Conservation (phyloP, 306 rosid genomes). For the Begonia peltatifolia region DNA sequence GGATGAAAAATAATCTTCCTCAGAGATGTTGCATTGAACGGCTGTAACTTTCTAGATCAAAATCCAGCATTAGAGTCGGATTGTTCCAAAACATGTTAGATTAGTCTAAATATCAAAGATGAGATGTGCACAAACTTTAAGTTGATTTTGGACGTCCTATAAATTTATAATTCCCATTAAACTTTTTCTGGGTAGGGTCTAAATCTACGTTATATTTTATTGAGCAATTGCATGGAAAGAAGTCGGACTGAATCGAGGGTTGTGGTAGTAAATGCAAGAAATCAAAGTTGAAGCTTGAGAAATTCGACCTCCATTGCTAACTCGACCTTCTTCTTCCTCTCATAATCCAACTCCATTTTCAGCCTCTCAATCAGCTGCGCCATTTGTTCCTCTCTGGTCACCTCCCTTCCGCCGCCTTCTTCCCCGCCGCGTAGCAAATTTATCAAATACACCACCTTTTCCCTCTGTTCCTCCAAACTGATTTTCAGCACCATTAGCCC, state of each 20-base stretch:
- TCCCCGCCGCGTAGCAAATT: constrained; percentile 9
- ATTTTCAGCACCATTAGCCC: constrained; percentile 8
- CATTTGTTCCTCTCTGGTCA: constrained; percentile 19
- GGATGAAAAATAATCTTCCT: no score
- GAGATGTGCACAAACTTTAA: no score
- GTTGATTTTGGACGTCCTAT: no score
- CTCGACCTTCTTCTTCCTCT: constrained; percentile 15
- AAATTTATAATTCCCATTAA: no score
- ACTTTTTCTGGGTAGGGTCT: no score
- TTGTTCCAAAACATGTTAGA: no score
- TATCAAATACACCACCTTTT: constrained; percentile 10
- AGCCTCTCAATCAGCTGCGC: constrained; percentile 14
- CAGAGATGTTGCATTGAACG: no score
- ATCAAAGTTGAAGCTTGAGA: constrained; percentile 16
- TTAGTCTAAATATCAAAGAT: no score
- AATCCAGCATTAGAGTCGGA: no score
- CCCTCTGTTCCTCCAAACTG: constrained; percentile 21
- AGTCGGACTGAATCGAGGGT: neutral
- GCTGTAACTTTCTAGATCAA: no score
- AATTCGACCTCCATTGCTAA: constrained; percentile 24
- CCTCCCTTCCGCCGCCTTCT: constrained; percentile 4
- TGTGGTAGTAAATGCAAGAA: neutral
- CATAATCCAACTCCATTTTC: constrained; percentile 22
- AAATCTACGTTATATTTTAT: no score
- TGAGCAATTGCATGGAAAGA: neutral